These are phyloP conservation scores for Yamadazyma jaroonii DNA, from an alignment of 1,139 yeast genomes.

Conservation along the genomic window DNA sequence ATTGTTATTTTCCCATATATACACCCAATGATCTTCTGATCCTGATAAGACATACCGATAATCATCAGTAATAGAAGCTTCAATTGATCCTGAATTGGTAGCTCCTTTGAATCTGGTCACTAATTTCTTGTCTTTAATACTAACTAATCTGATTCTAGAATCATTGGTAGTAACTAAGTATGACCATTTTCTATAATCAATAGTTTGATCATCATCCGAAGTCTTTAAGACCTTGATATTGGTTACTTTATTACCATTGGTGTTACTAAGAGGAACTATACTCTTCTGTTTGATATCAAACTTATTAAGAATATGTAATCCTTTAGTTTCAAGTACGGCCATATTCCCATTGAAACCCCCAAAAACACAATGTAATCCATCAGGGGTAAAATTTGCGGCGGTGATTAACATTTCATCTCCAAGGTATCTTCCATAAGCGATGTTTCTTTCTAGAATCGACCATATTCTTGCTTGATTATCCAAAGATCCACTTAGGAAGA, in stretches of 20 bases:
- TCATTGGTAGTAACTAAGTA: slow-evolving; percentile 73
- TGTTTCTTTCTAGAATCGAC: slow-evolving; percentile 67
- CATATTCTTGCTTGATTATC: slow-evolving; percentile 78
- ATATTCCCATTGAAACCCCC: slow-evolving; percentile 85
- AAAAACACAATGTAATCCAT: slow-evolving; percentile 61
- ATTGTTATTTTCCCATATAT: slow-evolving; percentile 62
- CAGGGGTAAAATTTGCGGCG: slow-evolving; percentile 68
- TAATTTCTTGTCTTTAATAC: slow-evolving; percentile 52
- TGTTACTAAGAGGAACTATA: slow-evolving; percentile 25
- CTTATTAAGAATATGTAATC: slow-evolving; percentile 51
- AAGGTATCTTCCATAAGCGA: slow-evolving; percentile 32
- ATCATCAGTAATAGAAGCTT: slow-evolving; percentile 63
- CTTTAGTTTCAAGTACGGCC: slow-evolving; percentile 61
- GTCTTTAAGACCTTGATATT: slow-evolving; percentile 36
- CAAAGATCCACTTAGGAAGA: slow-evolving; percentile 79
- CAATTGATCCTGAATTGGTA: slow-evolving; percentile 66
- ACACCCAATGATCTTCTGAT: slow-evolving; percentile 69
- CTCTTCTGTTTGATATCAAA: slow-evolving; percentile 48
- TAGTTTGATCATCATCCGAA: slow-evolving; percentile 11
- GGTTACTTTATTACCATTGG: slow-evolving; percentile 38
- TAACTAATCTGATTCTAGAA: slow-evolving; percentile 68
- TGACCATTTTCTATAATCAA: slow-evolving; percentile 25
- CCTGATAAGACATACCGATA: slow-evolving; percentile 51
- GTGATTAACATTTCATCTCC: slow-evolving; percentile 65
- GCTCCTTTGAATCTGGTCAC: slow-evolving; percentile 74